Evolutionary conservation across 2,329 filamentous ascomycete species (phyloP), one percentile per base, ranked within the genome.

Genomic region (Simplicillium aogashimaense): DNA sequence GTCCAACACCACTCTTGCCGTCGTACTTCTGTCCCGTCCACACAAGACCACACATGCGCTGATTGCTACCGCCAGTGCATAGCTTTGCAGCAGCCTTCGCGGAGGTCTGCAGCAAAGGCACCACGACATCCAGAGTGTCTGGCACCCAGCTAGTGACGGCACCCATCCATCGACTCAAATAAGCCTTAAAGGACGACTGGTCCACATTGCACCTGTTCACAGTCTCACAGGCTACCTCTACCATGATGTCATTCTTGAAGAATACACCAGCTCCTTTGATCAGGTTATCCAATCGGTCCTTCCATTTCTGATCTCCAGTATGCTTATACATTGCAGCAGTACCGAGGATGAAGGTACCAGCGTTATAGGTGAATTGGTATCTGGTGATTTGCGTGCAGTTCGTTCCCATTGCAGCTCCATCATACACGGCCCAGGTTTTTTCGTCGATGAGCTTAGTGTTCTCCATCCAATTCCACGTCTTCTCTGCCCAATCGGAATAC

Each of bases 401-500:
- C 25, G 62, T 60, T 6, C 60, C 60, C 29, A 72, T 71, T 39
- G 76, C 69, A 6, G 71, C 70, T 29, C 81, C 81, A 49, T 82
- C 81, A 48, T 70, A 82, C 14, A 85, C 65, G 36, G 72, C 66
- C 54, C 74, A 83, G 3, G 71, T 64, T 7, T 70, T 55, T 8
- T 44, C 38, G 51, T 77, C 68, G 44, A 86, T 72, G 39, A 86
- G 70, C 1, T 74, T 66, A 35, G 78, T 63, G 7, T 52, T 55
- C 3, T 58, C 54, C 58, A 78, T 79, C 82, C 82, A 86, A 37
- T 85, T 69, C 65, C 85, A 95, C 1, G 76, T 74, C 48, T 65
- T 79, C 15, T 78, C 74, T 0, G 86, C 86, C 86, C 85, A 92
- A 5, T 86, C 74, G 2, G 76, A 70, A 55, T 94, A 94, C 0